These are phyloP conservation scores for Neofusicoccum cordaticola DNA, from an alignment of 2,329 filamentous ascomycete species.

Conservation along the genomic window DNA sequence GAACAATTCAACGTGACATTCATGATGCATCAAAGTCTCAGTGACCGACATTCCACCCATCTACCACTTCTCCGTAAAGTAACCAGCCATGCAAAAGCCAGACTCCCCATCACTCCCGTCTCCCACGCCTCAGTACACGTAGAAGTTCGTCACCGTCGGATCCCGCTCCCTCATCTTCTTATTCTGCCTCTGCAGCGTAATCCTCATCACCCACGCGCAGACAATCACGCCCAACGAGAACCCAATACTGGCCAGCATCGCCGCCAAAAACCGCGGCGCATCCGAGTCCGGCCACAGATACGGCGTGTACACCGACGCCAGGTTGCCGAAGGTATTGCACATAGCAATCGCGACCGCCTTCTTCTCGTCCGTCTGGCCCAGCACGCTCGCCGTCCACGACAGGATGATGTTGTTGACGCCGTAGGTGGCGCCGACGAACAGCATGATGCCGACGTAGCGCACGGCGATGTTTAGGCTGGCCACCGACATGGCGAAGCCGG, in stretches of 20 bases:
- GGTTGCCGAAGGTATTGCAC: slow-evolving; percentile 41
- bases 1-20: background rate
- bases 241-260: slow-evolving; percentile 30
- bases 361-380: slow-evolving; percentile 44
- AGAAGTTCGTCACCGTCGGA: background rate
- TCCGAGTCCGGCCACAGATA: slow-evolving; percentile 35
- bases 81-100: background rate
- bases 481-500: slow-evolving; percentile 31
- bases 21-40: too few relatives aligned
- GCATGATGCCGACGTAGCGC: slow-evolving; percentile 31
- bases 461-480: slow-evolving; percentile 27
- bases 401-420: slow-evolving; percentile 32
- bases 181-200: slow-evolving; percentile 31
- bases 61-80: background rate
- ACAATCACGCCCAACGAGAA: slow-evolving; percentile 31
- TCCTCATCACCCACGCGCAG: slow-evolving; percentile 32
- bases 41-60: too few relatives aligned
- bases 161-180: slow-evolving; percentile 27
- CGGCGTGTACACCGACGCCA: slow-evolving; percentile 37
- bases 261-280: slow-evolving; percentile 29
- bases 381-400: slow-evolving; percentile 41
- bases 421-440: slow-evolving; percentile 32
- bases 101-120: background rate
- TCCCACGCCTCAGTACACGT: background rate
- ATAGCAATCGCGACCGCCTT: slow-evolving; percentile 44